Conservation (phyloP, 2,329 filamentous ascomycete genomes). For the Chaetoscypha palmicola region DNA sequence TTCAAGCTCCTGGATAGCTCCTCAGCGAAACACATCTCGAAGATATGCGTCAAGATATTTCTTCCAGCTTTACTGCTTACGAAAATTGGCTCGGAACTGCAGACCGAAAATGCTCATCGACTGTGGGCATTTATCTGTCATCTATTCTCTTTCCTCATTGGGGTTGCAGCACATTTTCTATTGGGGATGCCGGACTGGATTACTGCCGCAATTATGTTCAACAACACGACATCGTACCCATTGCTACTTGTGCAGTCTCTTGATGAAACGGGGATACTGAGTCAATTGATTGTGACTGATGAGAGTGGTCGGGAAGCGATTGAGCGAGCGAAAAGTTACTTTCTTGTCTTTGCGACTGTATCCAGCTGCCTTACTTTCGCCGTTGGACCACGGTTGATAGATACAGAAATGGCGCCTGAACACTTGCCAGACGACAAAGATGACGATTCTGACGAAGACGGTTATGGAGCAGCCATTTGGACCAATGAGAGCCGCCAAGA, state of each 20-base stretch:
- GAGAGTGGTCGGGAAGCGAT: conserved; percentile 42
- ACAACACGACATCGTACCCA: conserved; percentile 42
- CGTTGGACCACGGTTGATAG: conserved; percentile 52
- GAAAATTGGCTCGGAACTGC: conserved; percentile 38
- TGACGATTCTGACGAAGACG: conserved; percentile 22
- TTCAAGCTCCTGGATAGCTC: conserved; percentile 33
- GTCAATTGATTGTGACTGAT: conserved; percentile 37
- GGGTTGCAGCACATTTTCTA: conserved; percentile 32
- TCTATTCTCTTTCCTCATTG: conserved; percentile 35
- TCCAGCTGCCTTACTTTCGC: conserved; percentile 58
- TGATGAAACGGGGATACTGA: conserved; percentile 44
- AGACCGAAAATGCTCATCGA: conserved; percentile 31
- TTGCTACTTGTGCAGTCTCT: conserved; percentile 37
- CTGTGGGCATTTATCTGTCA: conserved; percentile 38
- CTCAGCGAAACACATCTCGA: conserved; percentile 38
- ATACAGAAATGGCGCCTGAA: conserved; percentile 35
- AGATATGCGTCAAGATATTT: conserved; percentile 41
- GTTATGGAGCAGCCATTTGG: conserved; percentile 11
- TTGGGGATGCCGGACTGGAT: conserved; percentile 41
- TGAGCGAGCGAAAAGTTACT: conserved; percentile 56
- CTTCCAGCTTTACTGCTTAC: conserved; percentile 40
- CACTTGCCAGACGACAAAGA: conserved; percentile 26
- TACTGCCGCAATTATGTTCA: conserved; percentile 41
- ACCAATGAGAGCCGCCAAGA: not conserved
- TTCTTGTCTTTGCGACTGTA: conserved; percentile 58